A percentile compares a stretch with the other conserved stretches of the same genome.
Conservation (phyloP, 257 asterid genomes). For the Orobanche coerulescens region DNA sequence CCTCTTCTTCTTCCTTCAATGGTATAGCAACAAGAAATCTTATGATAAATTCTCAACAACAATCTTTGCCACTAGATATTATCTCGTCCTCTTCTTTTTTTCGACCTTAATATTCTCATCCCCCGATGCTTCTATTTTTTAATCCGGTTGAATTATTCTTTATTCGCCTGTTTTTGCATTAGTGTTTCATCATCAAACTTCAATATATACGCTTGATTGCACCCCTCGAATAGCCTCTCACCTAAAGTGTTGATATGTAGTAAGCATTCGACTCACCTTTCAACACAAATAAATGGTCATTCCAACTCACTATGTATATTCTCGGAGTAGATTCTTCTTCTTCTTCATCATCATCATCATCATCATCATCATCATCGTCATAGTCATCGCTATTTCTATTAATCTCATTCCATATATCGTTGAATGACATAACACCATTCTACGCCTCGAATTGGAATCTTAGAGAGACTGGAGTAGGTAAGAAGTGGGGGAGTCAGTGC, state of each 20-base stretch:
- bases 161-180: conserved; percentile 13
- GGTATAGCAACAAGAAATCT: conserved; percentile 66
- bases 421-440: conserved; percentile 60
- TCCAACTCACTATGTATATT: conserved; percentile 69
- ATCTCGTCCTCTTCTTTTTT: conserved; percentile 22
- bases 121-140: too few relatives aligned
- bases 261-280: conserved; percentile 44
- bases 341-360: too few relatives aligned
- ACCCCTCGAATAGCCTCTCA: conserved; percentile 60
- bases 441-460: conserved; percentile 42
- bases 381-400: conserved; percentile 15
- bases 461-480: too few relatives aligned
- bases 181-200: conserved; percentile 42
- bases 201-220: conserved; percentile 51
- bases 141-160: too few relatives aligned
- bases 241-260: conserved; percentile 68
- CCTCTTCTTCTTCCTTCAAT: conserved; percentile 48
- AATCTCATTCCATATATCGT: conserved; percentile 55
- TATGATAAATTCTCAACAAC: conserved; percentile 58
- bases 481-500: too few relatives aligned
- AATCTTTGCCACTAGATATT: conserved; percentile 54
- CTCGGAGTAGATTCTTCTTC: conserved; percentile 29
- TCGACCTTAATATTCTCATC: too few relatives aligned
- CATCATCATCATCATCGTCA: too few relatives aligned
- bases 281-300: conserved; percentile 71